These are phyloP conservation scores for Penicillium daleae DNA, from an alignment of 495 filamentous ascomycete species.

Conservation along the genomic window DNA sequence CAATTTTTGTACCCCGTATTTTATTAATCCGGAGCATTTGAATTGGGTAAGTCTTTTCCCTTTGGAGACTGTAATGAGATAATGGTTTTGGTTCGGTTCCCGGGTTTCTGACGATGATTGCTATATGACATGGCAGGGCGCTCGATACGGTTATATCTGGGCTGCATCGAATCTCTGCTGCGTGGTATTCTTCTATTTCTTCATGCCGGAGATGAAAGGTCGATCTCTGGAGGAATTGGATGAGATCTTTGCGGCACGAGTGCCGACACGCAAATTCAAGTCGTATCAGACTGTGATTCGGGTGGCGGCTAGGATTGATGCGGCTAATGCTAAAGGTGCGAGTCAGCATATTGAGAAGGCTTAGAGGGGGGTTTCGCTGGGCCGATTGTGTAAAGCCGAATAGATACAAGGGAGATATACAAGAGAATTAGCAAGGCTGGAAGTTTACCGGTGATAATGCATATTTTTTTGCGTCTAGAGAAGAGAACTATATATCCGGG, in stretches of 20 bases:
- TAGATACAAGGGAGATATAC: background rate
- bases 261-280: constrained; percentile 38
- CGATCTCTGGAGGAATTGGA: constrained; percentile 57
- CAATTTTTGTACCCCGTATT: constrained; percentile 58
- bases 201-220: constrained; percentile 58
- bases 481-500: too few relatives aligned
- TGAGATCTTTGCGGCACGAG: constrained; percentile 44
- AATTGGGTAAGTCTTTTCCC: constrained; percentile 48
- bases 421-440: background rate
- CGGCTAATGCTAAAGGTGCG: constrained; percentile 12
- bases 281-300: constrained; percentile 30
- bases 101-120: background rate
- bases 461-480: too few relatives aligned
- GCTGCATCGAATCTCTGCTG: constrained; percentile 35
- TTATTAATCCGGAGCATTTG: constrained; percentile 60
- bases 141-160: constrained; percentile 58
- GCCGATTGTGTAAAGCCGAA: background rate
- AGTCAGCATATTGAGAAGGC: background rate
- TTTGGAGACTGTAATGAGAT: background rate
- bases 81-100: background rate
- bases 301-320: constrained; percentile 21
- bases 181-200: constrained; percentile 54
- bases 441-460: too few relatives aligned
- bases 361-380: background rate
- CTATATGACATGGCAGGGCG: constrained; percentile 42